Base-by-base conservation (phyloP, 225 moss, liverwort and hornwort genomes). In the Takakia lepidozioides region DNA sequence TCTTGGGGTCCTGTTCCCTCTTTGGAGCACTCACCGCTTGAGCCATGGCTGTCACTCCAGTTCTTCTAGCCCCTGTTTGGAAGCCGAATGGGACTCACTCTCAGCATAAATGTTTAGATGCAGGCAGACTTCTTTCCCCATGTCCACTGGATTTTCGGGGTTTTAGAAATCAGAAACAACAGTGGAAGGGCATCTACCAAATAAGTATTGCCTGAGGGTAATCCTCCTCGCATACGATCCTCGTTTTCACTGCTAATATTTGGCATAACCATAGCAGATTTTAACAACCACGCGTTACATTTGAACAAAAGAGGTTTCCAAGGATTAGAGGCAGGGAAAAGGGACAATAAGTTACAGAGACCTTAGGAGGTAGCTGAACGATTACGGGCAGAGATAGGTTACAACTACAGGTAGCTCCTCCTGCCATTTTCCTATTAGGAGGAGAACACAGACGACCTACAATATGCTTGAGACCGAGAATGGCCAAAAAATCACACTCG, bases 1-100 rank as follows among this genome's bases (percentile, higher is more conserved):
- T 93, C 86, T 89, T 93, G 37, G 93, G 93, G 61, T 93, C 93
- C 52, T 75, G 80, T 64, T 93, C 93, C 32, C 89, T 74, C 66
- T 89, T 86, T 1, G 89, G 85, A 8, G 93, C 80, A 41, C 69
- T 69, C 51, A 58, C 59, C 1, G 65, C 52, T 25, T 65, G 47
- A 56, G 72, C 76, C 66, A 72, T 71, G n/a, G 86, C 83, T 34
- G 78, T 65, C 63, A 70, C 83, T 45, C 75, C 71, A 17, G 25
- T 18, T 14, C 2, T 47, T 25, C 62, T 25, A 8, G 17, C 64
- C 52, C 38, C 78, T 78, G 66, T 16, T 48, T 42, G 27, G 10
- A 48, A 48, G 19, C 14, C n/a, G 17, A 48, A 48, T 16, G n/a
- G n/a, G n/a, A n/a, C n/a, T n/a, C n/a, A 44, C 15, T 18, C 40